Percentiles rank a stretch among this genome's conserved stretches.
Conservation (phyloP, 1,139 yeast species). For the Candida pseudoviswanathii region DNA sequence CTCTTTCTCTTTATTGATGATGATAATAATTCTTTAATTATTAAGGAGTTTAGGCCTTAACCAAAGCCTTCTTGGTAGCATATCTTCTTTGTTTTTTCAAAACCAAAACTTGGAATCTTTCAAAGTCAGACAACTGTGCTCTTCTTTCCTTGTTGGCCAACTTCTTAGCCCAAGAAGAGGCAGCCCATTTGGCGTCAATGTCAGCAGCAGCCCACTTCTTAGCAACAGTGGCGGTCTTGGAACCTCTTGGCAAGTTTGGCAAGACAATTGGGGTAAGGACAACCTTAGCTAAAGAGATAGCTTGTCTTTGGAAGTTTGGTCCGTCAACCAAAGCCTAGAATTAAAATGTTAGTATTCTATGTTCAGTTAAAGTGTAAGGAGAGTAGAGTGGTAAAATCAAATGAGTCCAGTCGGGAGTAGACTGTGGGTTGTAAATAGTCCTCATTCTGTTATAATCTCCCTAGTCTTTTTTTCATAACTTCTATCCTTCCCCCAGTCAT, state of each 20-base stretch:
- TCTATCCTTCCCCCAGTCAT: background rate
- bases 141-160: conserved; percentile 93
- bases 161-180: conserved; percentile 97
- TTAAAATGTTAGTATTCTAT: conserved; percentile 25
- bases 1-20: too few species aligned
- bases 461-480: background rate
- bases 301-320: conserved; percentile 94
- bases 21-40: conserved; percentile 13
- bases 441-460: too few species aligned
- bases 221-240: conserved; percentile 80
- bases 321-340: conserved; percentile 88
- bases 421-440: too few species aligned
- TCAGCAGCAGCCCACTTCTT: conserved; percentile 96
- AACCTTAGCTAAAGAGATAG: conserved; percentile 82
- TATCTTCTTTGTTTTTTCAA: conserved; percentile 96
- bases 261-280: conserved; percentile 91
- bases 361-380: background rate
- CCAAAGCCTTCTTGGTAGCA: conserved; percentile 82
- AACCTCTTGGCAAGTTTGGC: conserved; percentile 88
- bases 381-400: too few species aligned
- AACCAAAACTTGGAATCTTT: conserved; percentile 98
- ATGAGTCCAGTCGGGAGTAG: too few species aligned
- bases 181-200: conserved; percentile 87
- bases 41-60: conserved; percentile 68
- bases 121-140: conserved; percentile 91